Conservation (phyloP, 208 protist species). For the Porcisia deanei region DNA sequence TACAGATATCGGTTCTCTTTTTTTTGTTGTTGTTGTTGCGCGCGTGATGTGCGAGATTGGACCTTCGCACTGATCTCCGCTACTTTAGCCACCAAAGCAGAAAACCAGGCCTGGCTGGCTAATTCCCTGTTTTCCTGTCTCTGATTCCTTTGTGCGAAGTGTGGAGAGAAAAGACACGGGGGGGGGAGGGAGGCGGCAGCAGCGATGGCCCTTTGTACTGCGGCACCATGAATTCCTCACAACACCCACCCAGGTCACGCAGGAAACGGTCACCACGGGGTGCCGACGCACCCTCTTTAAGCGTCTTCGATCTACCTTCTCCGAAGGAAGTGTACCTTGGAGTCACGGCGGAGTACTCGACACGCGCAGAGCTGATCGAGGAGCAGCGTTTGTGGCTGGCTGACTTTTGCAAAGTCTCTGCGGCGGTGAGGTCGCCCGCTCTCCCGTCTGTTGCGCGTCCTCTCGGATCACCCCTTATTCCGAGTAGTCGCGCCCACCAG, state of each 20-base stretch:
- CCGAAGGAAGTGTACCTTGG: constrained; percentile 4
- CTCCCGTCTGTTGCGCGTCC: background rate
- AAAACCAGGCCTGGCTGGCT: background rate
- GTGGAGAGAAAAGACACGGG: background rate
- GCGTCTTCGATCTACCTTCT: constrained; percentile 5
- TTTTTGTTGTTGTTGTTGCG: no score
- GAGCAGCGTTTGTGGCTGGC: constrained; percentile 4
- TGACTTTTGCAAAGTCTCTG: background rate
- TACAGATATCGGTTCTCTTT: no score
- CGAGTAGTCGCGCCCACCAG: background rate
- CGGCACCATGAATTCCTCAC: background rate
- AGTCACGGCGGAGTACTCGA: background rate
- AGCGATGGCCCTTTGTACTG: background rate
- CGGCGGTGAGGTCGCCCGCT: background rate
- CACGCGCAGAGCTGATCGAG: background rate
- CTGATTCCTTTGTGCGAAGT: background rate
- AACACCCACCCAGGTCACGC: background rate
- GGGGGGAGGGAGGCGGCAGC: no score
- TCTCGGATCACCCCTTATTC: background rate
- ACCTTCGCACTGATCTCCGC: background rate
- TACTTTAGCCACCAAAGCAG: background rate
- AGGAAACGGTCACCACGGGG: background rate
- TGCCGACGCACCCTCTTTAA: background rate
- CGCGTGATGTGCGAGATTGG: no score
- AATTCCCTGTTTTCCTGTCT: background rate